Evolutionary conservation across 768 basidiomycete genomes (phyloP).

Genomic region (Leucocoprinus birnbaumii): DNA sequence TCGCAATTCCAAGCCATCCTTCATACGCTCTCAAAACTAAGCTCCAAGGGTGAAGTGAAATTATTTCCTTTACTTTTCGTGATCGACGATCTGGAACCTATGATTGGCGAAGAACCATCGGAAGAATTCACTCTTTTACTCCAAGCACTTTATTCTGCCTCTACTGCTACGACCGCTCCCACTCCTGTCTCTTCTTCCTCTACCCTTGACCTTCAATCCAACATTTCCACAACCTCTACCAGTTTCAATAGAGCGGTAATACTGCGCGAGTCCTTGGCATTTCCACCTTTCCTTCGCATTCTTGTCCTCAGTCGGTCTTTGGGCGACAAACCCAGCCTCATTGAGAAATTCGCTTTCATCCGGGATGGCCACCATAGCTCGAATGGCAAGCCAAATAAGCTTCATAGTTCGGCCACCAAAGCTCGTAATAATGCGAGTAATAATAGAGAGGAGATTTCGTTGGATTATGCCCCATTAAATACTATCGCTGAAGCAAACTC

Average conservation of each 20-base stretch:
- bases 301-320: slow-evolving; percentile 7
- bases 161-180: background rate
- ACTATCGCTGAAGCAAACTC: slow-evolving; percentile 5
- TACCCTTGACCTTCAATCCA: background rate
- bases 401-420: background rate
- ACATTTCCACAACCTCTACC: background rate
- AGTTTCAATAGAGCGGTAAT: background rate
- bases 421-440: background rate
- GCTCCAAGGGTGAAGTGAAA: background rate
- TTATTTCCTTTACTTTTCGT: background rate
- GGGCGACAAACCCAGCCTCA: background rate
- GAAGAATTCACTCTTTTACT: background rate
- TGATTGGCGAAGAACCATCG: background rate
- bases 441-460: background rate
- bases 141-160: background rate
- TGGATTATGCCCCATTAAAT: background rate
- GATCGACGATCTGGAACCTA: slow-evolving; percentile 4
- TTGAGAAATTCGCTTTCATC: slow-evolving; percentile 5
- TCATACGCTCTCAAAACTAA: background rate
- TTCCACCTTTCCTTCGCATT: slow-evolving; percentile 8
- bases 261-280: background rate
- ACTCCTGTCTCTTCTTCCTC: background rate
- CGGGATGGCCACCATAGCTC: background rate
- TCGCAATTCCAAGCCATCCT: slow-evolving; percentile 1
- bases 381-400: background rate